Conservation (phyloP, 2,329 filamentous ascomycete genomes). For the Sclerotiophoma versabilis region DNA sequence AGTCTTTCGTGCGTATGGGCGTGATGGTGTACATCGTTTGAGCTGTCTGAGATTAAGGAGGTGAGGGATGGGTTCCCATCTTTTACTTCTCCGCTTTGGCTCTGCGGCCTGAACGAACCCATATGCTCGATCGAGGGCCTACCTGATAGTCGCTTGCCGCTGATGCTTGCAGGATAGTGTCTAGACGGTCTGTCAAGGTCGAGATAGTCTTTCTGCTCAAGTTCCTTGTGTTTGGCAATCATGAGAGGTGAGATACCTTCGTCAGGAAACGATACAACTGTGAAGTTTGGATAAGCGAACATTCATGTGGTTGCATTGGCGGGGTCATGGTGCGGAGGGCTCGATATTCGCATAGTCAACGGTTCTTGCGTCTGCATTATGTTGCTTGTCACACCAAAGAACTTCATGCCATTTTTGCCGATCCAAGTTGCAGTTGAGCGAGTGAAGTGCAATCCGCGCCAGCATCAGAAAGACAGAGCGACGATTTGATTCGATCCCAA, state of each 20-base stretch:
- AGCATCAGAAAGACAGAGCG: neutral
- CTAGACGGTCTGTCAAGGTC: slow-evolving; percentile 49
- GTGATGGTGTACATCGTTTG: slow-evolving; percentile 29
- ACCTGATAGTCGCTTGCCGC: slow-evolving; percentile 54
- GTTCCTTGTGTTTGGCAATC: slow-evolving; percentile 54
- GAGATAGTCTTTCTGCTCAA: slow-evolving; percentile 53
- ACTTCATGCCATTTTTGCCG: neutral
- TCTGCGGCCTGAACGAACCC: slow-evolving; percentile 29
- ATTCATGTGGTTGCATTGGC: slow-evolving; percentile 11
- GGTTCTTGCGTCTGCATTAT: neutral
- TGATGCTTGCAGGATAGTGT: slow-evolving; percentile 49
- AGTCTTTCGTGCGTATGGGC: slow-evolving; percentile 53
- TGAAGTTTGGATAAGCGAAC: slow-evolving; percentile 30
- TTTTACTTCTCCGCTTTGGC: slow-evolving; percentile 7
- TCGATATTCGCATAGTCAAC: neutral
- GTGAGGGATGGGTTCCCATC: slow-evolving; percentile 42
- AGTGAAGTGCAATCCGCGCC: neutral
- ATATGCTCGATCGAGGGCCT: slow-evolving; percentile 48
- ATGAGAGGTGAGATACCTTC: slow-evolving; percentile 58
- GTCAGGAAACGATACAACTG: slow-evolving; percentile 57
- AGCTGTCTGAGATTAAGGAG: slow-evolving; percentile 42
- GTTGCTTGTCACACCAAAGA: neutral
- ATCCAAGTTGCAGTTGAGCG: neutral
- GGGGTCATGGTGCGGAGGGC: slow-evolving; percentile 2
- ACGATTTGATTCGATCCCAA: neutral